These are phyloP conservation scores for Cardamine occulta DNA, from an alignment of 345 rosid genomes.

Conservation along the genomic window DNA sequence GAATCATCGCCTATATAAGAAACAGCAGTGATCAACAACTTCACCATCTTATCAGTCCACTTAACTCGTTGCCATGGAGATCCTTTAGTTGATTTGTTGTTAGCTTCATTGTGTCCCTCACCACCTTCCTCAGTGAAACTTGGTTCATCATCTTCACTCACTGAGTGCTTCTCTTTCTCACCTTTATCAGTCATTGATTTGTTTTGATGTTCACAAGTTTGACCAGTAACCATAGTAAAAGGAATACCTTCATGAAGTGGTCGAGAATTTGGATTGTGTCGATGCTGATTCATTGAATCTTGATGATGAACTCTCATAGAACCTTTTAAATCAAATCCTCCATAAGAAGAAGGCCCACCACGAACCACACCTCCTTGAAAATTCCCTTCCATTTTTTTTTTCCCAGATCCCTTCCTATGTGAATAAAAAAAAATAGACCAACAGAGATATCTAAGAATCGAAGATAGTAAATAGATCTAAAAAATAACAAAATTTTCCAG, in stretches of 20 bases:
- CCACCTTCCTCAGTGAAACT: conserved; percentile 75
- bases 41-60: conserved; percentile 97
- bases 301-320: conserved; percentile 65
- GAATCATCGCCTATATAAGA: conserved; percentile 85
- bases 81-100: conserved; percentile 62
- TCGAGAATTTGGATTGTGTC: conserved; percentile 53
- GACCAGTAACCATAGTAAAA: conserved; percentile 67
- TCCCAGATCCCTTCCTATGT: neutral
- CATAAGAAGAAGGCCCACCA: conserved; percentile 62
- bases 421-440: neutral
- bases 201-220: conserved; percentile 57
- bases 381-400: conserved; percentile 64
- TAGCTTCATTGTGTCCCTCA: conserved; percentile 57
- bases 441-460: neutral
- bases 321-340: conserved; percentile 76
- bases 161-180: conserved; percentile 63
- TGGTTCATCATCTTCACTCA: conserved; percentile 90
- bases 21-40: conserved; percentile 83
- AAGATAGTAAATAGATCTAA: conserved; percentile 8
- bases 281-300: conserved; percentile 57
- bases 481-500: neutral
- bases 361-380: conserved; percentile 69
- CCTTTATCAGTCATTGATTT: conserved; percentile 53
- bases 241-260: conserved; percentile 72
- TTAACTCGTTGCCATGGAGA: conserved; percentile 93